Evolutionary conservation across 2,329 filamentous ascomycete species (phyloP).

Genomic region (Aspergillus udagawae): DNA sequence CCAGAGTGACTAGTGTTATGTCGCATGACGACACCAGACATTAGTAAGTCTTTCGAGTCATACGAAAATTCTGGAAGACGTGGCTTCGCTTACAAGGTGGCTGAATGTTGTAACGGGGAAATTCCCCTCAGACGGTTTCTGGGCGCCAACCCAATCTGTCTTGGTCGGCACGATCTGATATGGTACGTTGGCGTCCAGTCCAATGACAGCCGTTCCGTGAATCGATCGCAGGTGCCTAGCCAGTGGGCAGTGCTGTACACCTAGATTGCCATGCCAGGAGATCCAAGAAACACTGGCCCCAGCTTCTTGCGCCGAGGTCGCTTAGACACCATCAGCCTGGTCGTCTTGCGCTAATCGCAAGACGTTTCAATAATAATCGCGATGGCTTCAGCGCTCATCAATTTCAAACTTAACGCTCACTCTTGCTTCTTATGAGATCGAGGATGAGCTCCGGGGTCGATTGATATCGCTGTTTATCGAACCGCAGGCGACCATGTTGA

Average conservation of each 20-base stretch:
- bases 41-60: neutral
- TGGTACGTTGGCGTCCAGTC: neutral
- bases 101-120: conserved; percentile 1
- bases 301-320: neutral
- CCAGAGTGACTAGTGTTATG: neutral
- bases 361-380: neutral
- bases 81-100: neutral
- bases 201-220: neutral
- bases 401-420: neutral
- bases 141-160: conserved; percentile 2
- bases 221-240: neutral
- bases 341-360: neutral
- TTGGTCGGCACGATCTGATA: neutral
- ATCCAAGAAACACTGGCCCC: neutral
- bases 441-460: neutral
- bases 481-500: conserved; percentile 11
- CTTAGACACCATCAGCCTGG: neutral
- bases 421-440: neutral
- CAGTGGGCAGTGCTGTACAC: neutral
- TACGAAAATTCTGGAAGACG: neutral
- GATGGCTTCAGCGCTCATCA: neutral
- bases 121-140: conserved; percentile 2
- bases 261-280: neutral
- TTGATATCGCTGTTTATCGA: neutral
- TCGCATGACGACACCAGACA: neutral